Conservation (phyloP, 192 early-diverging fungal species). For the Coemansia sp. region DNA sequence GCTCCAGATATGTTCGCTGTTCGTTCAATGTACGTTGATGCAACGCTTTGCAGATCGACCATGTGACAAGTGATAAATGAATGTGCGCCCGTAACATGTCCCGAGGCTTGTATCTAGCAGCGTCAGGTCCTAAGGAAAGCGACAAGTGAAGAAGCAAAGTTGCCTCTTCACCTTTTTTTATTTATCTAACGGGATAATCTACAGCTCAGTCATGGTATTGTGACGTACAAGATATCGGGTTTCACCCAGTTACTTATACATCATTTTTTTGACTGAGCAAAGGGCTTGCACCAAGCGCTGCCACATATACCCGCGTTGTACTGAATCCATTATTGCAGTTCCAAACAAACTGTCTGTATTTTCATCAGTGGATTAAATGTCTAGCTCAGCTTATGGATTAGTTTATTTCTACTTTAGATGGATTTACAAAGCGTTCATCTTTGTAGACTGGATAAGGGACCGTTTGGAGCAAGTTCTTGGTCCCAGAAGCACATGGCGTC, state of each 20-base stretch:
- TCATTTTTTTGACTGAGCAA: background rate
- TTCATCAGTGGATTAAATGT: background rate
- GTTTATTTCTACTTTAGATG: background rate
- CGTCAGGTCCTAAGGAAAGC: slow-evolving; percentile 41
- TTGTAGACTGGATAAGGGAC: slow-evolving; percentile 2
- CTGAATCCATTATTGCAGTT: background rate
- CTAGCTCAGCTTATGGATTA: background rate
- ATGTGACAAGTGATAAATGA: background rate
- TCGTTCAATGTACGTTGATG: slow-evolving; percentile 24
- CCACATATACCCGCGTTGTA: background rate
- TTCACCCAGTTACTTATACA: background rate
- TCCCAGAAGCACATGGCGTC: background rate
- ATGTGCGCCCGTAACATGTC: slow-evolving; percentile 52
- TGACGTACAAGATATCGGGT: background rate
- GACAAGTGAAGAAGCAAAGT: background rate
- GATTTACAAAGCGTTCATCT: background rate
- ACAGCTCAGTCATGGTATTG: background rate
- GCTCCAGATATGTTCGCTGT: slow-evolving; percentile 8
- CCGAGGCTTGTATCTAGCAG: slow-evolving; percentile 21
- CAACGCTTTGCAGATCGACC: slow-evolving; percentile 10
- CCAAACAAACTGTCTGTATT: background rate
- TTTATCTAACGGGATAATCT: slow-evolving; percentile 8
- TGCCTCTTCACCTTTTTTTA: background rate
- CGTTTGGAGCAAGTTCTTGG: background rate
- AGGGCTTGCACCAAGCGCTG: background rate